Base-by-base conservation (phyloP, 108 stramenopile genomes). In the Epipyxis sp. region DNA sequence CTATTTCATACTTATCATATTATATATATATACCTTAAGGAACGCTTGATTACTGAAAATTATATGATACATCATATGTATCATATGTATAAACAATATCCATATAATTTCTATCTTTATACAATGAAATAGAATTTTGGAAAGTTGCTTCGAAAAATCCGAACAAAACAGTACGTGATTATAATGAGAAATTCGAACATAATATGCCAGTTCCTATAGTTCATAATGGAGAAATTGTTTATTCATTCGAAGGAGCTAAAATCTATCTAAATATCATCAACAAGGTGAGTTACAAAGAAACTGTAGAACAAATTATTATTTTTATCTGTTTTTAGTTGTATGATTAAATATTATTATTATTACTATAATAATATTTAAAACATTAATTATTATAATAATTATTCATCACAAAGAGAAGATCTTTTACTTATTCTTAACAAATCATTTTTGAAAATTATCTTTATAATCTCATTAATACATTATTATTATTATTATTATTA, bases 201-300 rank as follows among this genome's bases (percentile, higher is more conserved):
- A 74, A 74, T 57, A 34, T 74, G 71, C 71, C 71, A 34, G 20
- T 74, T 37, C 71, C 71, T 10, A 27, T 74, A 29, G 32, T 74
- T 39, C 20, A 20, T 67, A 43, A 67, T 39, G 65, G 20, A 13
- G 41, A 43, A 42, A 20, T 67, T 6, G 42, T 43, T 43, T 67
- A 67, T 43, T 13, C 13, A 13, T 13, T 67, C 20, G 65, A 67
- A 43, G 6, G 6, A 6, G 13, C 65, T 67, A 20, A 42, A 20
- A 43, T 67, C 20, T 67, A 67, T 67, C 6, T 67, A 20, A 39
- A 67, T 39, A 67, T 67, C 41, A 13, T 67, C 6, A 13, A 6
- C 6, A 67, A 13, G 42, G 20, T 67, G 13, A 67, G 6, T 67
- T 20, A 67, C 20, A 6, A 13, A 42, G 65, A 67, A 43, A 20